phyloP scores from a whole-genome alignment of 805 yeast genomes.

The Barnettozyma pratensis region DNA sequence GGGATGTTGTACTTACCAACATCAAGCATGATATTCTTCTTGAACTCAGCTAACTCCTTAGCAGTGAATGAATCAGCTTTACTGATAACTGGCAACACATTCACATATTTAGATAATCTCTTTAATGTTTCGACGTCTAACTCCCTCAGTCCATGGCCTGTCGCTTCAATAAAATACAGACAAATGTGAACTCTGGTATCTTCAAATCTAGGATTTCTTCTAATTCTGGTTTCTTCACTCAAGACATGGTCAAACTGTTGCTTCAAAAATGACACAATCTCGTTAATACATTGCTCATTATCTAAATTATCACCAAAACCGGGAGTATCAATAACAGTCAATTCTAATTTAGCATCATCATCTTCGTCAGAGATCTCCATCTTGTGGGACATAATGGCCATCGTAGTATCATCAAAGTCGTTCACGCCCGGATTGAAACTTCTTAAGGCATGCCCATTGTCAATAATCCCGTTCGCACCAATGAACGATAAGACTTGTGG shows the following conservation, averaged over 20 bases:
- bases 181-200: slow-evolving; percentile 75
- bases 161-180: slow-evolving; percentile 66
- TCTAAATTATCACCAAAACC: slow-evolving; percentile 74
- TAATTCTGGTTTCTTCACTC: slow-evolving; percentile 82
- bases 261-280: slow-evolving; percentile 60
- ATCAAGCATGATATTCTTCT: slow-evolving; percentile 54
- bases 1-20: slow-evolving; percentile 68
- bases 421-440: slow-evolving; percentile 52
- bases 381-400: slow-evolving; percentile 63
- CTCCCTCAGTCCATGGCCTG: slow-evolving; percentile 76
- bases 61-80: slow-evolving; percentile 69
- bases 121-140: slow-evolving; percentile 71
- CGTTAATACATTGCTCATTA: slow-evolving; percentile 60
- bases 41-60: slow-evolving; percentile 53
- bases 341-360: slow-evolving; percentile 48
- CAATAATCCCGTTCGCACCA: slow-evolving; percentile 8
- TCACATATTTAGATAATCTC: slow-evolving; percentile 62
- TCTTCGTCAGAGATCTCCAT: slow-evolving; percentile 55
- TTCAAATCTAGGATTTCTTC: slow-evolving; percentile 77
- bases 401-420: slow-evolving; percentile 68
- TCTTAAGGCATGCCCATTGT: slow-evolving; percentile 40
- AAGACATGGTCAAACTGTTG: slow-evolving; percentile 75
- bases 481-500: slow-evolving; percentile 20
- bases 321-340: slow-evolving; percentile 68
- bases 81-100: slow-evolving; percentile 65